These are phyloP conservation scores for Clausena lansium DNA, from an alignment of 345 rosid species.

Conservation along the genomic window DNA sequence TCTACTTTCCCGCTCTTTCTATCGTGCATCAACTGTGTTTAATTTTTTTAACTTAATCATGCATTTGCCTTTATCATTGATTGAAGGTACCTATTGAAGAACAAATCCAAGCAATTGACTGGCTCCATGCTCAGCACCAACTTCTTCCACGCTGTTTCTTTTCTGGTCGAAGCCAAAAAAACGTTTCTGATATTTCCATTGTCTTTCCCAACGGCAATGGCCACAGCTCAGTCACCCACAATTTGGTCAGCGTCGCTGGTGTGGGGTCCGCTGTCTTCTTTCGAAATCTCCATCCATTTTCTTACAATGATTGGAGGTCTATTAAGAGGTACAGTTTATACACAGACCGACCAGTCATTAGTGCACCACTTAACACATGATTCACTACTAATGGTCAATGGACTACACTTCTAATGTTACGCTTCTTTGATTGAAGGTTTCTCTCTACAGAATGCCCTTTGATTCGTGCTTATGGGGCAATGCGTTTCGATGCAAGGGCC, in stretches of 20 bases:
- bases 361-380: background rate
- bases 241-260: slow-evolving; percentile 73
- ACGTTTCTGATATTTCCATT: slow-evolving; percentile 27
- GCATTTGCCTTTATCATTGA: background rate
- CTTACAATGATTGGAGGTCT: slow-evolving; percentile 72
- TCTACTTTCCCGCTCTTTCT: slow-evolving; percentile 17
- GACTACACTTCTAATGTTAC: background rate
- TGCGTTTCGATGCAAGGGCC: slow-evolving; percentile 72
- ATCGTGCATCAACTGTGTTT: background rate
- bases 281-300: slow-evolving; percentile 61
- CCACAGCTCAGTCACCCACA: slow-evolving; percentile 8
- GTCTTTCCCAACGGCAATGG: slow-evolving; percentile 42
- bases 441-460: slow-evolving; percentile 61
- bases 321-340: slow-evolving; percentile 57
- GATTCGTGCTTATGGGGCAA: slow-evolving; percentile 89
- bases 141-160: slow-evolving; percentile 74
- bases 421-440: slow-evolving; percentile 43
- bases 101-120: slow-evolving; percentile 65
- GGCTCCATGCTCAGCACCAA: slow-evolving; percentile 75
- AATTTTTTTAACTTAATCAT: background rate
- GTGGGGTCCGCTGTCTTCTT: slow-evolving; percentile 78
- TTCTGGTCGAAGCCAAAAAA: slow-evolving; percentile 48
- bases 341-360: background rate
- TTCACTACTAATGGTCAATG: background rate
- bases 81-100: slow-evolving; percentile 60